Conservation (phyloP, 805 yeast species). For the Teunomyces panamensis region DNA sequence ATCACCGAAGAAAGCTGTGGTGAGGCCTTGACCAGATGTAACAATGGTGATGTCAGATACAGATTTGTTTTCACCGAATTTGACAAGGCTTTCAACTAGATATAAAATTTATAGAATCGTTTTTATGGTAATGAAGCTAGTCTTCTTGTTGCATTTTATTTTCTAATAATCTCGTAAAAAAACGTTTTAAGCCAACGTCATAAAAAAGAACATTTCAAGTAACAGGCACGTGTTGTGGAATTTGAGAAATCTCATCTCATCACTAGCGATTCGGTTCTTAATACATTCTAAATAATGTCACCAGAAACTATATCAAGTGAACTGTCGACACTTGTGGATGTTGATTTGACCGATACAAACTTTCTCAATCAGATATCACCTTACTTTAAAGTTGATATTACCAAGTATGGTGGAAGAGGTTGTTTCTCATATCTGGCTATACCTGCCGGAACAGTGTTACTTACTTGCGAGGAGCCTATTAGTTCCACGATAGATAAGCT, state of each 20-base stretch:
- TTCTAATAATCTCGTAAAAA: not conserved
- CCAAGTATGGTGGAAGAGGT: slow-evolving; percentile 59
- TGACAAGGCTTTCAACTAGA: slow-evolving; percentile 41
- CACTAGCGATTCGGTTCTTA: not conserved
- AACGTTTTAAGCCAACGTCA: not conserved
- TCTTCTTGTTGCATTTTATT: not conserved
- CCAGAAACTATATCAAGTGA: not conserved
- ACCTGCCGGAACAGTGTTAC: slow-evolving; percentile 38
- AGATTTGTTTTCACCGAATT: slow-evolving; percentile 61
- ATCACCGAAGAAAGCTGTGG: slow-evolving; percentile 51
- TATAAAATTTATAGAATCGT: not conserved
- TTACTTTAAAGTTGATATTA: slow-evolving; percentile 31
- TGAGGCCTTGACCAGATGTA: slow-evolving; percentile 53
- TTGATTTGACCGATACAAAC: not conserved
- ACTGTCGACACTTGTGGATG: not conserved
- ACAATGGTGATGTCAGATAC: slow-evolving; percentile 56
- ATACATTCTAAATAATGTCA: not conserved
- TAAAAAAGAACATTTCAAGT: not conserved
- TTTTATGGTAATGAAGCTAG: not conserved
- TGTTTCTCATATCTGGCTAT: slow-evolving; percentile 49
- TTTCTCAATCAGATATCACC: slow-evolving; percentile 20
- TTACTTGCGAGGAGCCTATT: slow-evolving; percentile 40
- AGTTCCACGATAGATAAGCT: slow-evolving; percentile 49
- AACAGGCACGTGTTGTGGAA: not conserved
- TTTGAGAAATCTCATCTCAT: not conserved